Evolutionary conservation across 148 eudicot species (phyloP).

Genomic region (Rhododendron ferrugineum): DNA sequence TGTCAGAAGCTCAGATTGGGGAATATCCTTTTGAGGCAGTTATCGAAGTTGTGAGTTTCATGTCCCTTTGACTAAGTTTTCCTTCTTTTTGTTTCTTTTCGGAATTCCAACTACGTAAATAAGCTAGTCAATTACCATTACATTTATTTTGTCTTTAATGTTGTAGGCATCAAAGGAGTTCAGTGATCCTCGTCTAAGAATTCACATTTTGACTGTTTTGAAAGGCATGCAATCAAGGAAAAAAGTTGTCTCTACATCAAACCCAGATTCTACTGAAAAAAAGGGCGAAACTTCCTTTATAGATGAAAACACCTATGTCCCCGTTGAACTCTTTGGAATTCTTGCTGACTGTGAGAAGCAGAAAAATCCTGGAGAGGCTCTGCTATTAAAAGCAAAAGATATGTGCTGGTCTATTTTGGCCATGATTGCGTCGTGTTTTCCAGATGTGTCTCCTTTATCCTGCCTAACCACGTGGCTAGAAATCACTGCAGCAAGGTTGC

Average conservation of each 20-base stretch:
- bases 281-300: conserved; percentile 31
- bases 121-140: not conserved
- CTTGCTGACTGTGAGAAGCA: conserved; percentile 82
- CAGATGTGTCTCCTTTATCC: conserved; percentile 78
- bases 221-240: conserved; percentile 69
- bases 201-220: conserved; percentile 80
- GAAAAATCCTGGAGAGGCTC: conserved; percentile 75
- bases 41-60: conserved; percentile 60
- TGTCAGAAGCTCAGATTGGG: conserved; percentile 87
- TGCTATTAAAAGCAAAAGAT: conserved; percentile 77
- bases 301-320: conserved; percentile 35
- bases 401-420: conserved; percentile 95
- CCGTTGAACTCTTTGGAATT: conserved; percentile 74
- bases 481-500: conserved; percentile 89
- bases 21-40: conserved; percentile 75
- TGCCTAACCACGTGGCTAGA: conserved; percentile 93
- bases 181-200: conserved; percentile 65
- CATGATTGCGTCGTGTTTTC: conserved; percentile 85
- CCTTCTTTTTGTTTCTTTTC: not conserved
- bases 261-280: conserved; percentile 31
- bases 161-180: conserved; percentile 83
- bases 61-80: conserved; percentile 11
- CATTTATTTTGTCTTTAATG: conserved; percentile 1
- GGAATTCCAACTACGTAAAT: not conserved
- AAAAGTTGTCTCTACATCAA: conserved; percentile 39